Percentiles rank a stretch among this genome's conserved stretches.
Conservation (phyloP, 352 stramenopile species). For the Phytopythium delawarense region DNA sequence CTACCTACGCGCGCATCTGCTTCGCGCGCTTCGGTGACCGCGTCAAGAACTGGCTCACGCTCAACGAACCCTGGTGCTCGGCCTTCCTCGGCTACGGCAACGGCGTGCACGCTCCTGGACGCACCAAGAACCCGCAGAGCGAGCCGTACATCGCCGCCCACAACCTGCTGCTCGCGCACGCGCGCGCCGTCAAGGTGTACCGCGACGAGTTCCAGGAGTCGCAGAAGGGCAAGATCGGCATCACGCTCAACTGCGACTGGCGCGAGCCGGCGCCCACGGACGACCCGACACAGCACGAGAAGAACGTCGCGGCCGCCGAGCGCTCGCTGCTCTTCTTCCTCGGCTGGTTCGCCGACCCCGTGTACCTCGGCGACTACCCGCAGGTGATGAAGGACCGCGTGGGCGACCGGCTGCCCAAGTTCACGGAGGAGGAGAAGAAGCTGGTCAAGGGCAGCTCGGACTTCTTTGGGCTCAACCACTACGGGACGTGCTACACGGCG, state of each 20-base stretch:
- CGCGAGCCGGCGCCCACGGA: slow-evolving; percentile 60
- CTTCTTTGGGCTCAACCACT: slow-evolving; percentile 96
- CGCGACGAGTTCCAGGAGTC: slow-evolving; percentile 62
- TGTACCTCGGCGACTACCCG: slow-evolving; percentile 93
- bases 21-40: slow-evolving; percentile 90
- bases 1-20: slow-evolving; percentile 81
- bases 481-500: slow-evolving; percentile 61
- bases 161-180: slow-evolving; percentile 88
- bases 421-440: slow-evolving; percentile 82
- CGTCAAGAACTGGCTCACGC: slow-evolving; percentile 92
- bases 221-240: slow-evolving; percentile 84
- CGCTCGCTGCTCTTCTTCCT: slow-evolving; percentile 85
- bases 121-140: slow-evolving; percentile 31
- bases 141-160: slow-evolving; percentile 85
- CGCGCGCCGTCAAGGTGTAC: slow-evolving; percentile 77
- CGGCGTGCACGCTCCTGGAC: slow-evolving; percentile 79
- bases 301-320: slow-evolving; percentile 63
- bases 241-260: slow-evolving; percentile 91
- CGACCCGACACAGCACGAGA: slow-evolving; percentile 43
- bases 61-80: slow-evolving; percentile 91
- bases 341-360: slow-evolving; percentile 91
- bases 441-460: slow-evolving; percentile 84
- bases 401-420: slow-evolving; percentile 81
- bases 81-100: slow-evolving; percentile 83
- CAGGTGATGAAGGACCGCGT: slow-evolving; percentile 85